Evolutionary conservation across 2,329 filamentous ascomycete species (phyloP), one percentile per base, ranked within the genome.

Genomic region (Rhinocladiella mackenziei): DNA sequence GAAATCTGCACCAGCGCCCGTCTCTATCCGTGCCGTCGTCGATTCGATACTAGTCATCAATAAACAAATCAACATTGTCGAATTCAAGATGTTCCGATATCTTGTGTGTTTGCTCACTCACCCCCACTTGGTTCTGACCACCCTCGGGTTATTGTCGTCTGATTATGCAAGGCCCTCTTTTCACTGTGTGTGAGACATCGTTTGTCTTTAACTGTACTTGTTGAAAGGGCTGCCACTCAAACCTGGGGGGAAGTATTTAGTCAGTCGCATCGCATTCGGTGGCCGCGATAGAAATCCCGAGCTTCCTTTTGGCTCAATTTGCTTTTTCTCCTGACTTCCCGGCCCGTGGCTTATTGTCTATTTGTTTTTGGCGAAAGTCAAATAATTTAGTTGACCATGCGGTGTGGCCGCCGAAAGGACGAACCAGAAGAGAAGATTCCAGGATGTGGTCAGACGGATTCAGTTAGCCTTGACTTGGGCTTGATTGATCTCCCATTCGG

Each of bases 391-490:
- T 20, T 14, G 22, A 9, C 18, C 30, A 29, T 15, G 43, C 43
- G 43, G 43, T 45, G 36, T 39, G 43, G 13, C 29, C 17, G 13
- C 19, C 30, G 17, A 25, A 45, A 11, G 17, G 30, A 36, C 43
- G 36, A 45, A 45, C 37, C 43, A 40, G 13, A 15, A 10, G 23
- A n/a, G n/a, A 30, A 19, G 14, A 32, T 11, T 17, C 14, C 31
- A 28, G 14, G 32, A 30, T n/a, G 37, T 45, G 43, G 28, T 31
- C 18, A 18, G 34, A 17, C 6, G 19, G 34, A 39, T 10, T 35
- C 19, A 45, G 35, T 29, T 39, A 39, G 42, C 35, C 42, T 25
- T 13, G n/a, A 2, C 26, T n/a, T 22, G 15, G n/a, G n/a, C n/a
- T n/a, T n/a, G n/a, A n/a, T n/a, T n/a, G n/a, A n/a, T n/a, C n/a